These are phyloP conservation scores for Alternaria arborescens DNA, from an alignment of 2,329 filamentous ascomycete genomes.

Conservation along the genomic window DNA sequence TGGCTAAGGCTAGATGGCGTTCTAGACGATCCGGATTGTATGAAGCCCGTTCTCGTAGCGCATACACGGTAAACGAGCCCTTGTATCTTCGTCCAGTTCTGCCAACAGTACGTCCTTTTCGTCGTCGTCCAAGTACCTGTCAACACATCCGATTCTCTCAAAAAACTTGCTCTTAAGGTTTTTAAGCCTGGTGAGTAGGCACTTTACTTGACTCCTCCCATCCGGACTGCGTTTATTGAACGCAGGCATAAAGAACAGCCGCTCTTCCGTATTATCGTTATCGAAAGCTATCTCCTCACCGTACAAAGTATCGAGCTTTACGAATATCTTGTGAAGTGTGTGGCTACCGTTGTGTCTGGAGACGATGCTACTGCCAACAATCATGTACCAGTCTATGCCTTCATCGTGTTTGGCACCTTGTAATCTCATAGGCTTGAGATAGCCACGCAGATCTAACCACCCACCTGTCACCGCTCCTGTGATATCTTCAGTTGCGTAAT, in stretches of 20 bases:
- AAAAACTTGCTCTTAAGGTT: too few species aligned
- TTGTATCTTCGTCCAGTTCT: conserved; percentile 15
- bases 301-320: background rate
- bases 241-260: too few species aligned
- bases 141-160: too few species aligned
- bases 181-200: too few species aligned
- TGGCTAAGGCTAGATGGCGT: conserved; percentile 1
- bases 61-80: conserved; percentile 19
- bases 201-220: too few species aligned
- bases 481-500: conserved; percentile 12
- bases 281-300: background rate
- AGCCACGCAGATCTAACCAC: conserved; percentile 15
- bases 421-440: conserved; percentile 5
- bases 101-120: background rate
- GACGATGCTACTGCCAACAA: too few species aligned
- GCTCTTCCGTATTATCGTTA: background rate
- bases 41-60: conserved; percentile 19
- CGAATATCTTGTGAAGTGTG: too few species aligned
- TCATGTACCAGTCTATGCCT: background rate
- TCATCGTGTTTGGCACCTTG: background rate
- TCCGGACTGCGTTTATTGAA: too few species aligned
- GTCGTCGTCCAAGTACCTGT: too few species aligned
- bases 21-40: conserved; percentile 21
- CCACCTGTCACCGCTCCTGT: conserved; percentile 16
- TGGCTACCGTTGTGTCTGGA: too few species aligned